phyloP scores from a whole-genome alignment of 2,329 filamentous ascomycete genomes.

The Exophiala mesophila region DNA sequence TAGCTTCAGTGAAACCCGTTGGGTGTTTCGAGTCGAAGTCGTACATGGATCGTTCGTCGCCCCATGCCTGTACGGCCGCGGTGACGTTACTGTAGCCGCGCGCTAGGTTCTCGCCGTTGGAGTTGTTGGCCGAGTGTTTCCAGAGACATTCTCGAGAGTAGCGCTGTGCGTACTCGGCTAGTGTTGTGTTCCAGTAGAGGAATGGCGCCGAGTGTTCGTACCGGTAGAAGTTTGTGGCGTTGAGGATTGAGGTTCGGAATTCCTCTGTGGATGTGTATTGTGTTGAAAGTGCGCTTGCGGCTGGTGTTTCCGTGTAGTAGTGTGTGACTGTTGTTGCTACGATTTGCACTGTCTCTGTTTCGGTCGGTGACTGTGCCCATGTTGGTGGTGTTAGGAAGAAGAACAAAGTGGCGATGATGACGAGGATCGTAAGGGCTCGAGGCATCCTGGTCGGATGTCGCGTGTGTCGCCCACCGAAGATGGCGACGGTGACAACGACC shows the following conservation, averaged over 20 bases:
- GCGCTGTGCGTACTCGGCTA: constrained; percentile 50
- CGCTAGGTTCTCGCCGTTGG: constrained; percentile 66
- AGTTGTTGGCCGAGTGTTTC: constrained; percentile 45
- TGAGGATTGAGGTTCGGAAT: constrained; percentile 54
- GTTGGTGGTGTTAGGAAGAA: too few species aligned
- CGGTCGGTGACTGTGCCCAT: neutral
- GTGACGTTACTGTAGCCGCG: constrained; percentile 59
- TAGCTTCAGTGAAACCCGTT: constrained; percentile 52
- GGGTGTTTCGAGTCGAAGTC: constrained; percentile 44
- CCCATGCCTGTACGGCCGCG: constrained; percentile 62
- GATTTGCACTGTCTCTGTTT: constrained; percentile 22
- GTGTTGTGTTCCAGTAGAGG: constrained; percentile 61
- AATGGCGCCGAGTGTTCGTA: constrained; percentile 54
- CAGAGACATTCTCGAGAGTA: constrained; percentile 46
- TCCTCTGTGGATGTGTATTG: constrained; percentile 40
- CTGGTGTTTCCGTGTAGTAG: constrained; percentile 21
- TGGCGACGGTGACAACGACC: too few species aligned
- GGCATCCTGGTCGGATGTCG: too few species aligned
- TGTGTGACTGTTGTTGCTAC: constrained; percentile 27
- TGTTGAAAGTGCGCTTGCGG: constrained; percentile 29
- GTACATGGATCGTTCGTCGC: constrained; percentile 54
- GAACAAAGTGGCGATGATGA: too few species aligned
- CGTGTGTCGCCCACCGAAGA: too few species aligned
- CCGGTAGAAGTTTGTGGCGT: constrained; percentile 64
- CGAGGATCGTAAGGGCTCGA: too few species aligned